Percentiles rank a stretch among this genome's conserved stretches.
These are phyloP conservation scores for Melocanna baccifera DNA, from an alignment of 176 grass and related monocot genomes.

Conservation along the genomic window DNA sequence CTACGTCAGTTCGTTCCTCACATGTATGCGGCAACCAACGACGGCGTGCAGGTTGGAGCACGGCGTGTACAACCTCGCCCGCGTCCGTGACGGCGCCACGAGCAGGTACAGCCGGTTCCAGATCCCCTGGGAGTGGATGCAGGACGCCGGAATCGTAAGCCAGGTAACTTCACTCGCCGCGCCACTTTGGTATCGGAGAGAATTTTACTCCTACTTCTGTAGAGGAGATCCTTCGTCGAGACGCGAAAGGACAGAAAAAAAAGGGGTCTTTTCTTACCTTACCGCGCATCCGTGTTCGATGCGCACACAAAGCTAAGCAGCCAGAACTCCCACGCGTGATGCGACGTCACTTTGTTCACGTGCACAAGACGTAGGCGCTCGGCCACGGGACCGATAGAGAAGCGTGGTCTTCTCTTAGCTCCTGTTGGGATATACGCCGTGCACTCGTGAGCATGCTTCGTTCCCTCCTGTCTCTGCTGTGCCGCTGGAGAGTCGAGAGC, in stretches of 20 bases:
- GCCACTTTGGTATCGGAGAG: not conserved
- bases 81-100: slow-evolving; percentile 66
- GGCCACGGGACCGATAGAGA: not conserved
- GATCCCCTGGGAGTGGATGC: slow-evolving; percentile 95
- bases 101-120: slow-evolving; percentile 69
- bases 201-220: not conserved
- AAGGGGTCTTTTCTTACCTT: no score
- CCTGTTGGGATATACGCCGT: not conserved
- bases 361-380: not conserved
- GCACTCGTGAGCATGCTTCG: slow-evolving; percentile 37
- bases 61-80: slow-evolving; percentile 79
- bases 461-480: not conserved
- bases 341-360: slow-evolving; percentile 16
- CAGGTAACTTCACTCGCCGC: slow-evolving; percentile 47
- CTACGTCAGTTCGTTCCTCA: not conserved
- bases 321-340: not conserved
- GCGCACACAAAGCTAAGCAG: not conserved
- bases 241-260: not conserved
- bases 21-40: not conserved
- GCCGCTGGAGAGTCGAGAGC: slow-evolving; percentile 13
- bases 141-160: slow-evolving; percentile 64
- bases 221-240: not conserved
- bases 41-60: slow-evolving; percentile 67
- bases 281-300: not conserved
- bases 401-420: not conserved